Evolutionary conservation across 441 rosid genomes (phyloP).

Genomic region (Rhodomyrtus psidioides): DNA sequence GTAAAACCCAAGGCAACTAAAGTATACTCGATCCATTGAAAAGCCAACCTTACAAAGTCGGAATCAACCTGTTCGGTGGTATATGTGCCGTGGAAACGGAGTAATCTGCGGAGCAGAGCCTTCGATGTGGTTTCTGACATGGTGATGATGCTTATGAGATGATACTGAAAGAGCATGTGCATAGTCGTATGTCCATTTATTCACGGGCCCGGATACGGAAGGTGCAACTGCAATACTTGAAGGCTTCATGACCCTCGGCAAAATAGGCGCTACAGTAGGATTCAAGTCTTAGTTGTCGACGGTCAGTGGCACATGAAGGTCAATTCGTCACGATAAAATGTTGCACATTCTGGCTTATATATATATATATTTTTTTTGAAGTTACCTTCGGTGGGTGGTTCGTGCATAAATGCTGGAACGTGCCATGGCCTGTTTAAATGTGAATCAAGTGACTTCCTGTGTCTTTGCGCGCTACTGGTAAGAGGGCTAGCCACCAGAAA

Average conservation of each 20-base stretch:
- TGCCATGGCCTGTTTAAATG: slow-evolving; percentile 13
- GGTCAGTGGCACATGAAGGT: background rate
- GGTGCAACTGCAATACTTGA: slow-evolving; percentile 47
- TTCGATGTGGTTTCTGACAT: slow-evolving; percentile 12
- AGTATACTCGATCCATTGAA: background rate
- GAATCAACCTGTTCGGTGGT: slow-evolving; percentile 19
- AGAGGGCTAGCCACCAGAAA: slow-evolving; percentile 19
- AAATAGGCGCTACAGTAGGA: slow-evolving; percentile 22
- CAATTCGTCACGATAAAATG: background rate
- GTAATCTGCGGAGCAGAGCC: slow-evolving; percentile 18
- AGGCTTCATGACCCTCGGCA: slow-evolving; percentile 22
- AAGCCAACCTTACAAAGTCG: background rate
- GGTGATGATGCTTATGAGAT: slow-evolving; percentile 23
- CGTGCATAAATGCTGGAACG: slow-evolving; percentile 8
- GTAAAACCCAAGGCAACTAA: background rate
- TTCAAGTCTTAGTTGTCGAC: background rate
- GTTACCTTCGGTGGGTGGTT: slow-evolving; percentile 24
- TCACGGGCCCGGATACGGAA: slow-evolving; percentile 19
- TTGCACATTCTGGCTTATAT: background rate
- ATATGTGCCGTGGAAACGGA: slow-evolving; percentile 11
- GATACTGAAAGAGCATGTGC: slow-evolving; percentile 22
- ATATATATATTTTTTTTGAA: background rate
- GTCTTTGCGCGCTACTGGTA: slow-evolving; percentile 11
- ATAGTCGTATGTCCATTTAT: slow-evolving; percentile 17
- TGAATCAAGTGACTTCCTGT: slow-evolving; percentile 13